These are phyloP conservation scores for Coleophoma eucalyptorum DNA, from an alignment of 2,329 filamentous ascomycete species.

Conservation along the genomic window DNA sequence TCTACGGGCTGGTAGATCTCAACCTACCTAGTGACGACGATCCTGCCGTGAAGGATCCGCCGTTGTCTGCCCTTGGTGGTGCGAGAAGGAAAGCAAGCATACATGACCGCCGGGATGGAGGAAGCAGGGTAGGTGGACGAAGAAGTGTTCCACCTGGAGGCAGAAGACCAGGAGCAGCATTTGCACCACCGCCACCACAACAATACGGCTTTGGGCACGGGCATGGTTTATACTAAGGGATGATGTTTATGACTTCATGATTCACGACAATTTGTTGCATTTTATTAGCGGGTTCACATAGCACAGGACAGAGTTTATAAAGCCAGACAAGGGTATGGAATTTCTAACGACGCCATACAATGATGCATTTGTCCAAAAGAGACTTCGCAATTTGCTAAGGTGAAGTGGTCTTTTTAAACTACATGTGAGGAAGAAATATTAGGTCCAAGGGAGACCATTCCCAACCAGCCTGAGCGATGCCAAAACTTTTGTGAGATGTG, in stretches of 20 bases:
- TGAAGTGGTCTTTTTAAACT: background rate
- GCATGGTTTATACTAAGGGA: background rate
- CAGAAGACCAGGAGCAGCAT: background rate
- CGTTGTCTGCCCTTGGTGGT: constrained; percentile 39
- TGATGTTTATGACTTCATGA: background rate
- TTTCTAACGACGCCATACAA: constrained; percentile 1
- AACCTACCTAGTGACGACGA: constrained; percentile 61
- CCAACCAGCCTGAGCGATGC: background rate
- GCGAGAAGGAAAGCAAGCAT: constrained; percentile 7
- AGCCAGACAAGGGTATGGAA: too few species aligned
- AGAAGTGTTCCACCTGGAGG: background rate
- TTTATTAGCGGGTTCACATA: constrained; percentile 1
- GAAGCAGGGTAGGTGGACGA: background rate
- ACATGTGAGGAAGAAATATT: background rate
- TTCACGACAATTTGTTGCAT: background rate
- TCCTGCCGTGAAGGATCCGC: constrained; percentile 54
- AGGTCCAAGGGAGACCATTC: background rate
- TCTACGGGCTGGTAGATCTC: constrained; percentile 66
- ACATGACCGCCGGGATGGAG: background rate
- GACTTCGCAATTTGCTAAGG: background rate
- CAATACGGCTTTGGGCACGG: background rate
- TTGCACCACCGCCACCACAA: constrained; percentile 1
- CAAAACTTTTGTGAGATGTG: background rate
- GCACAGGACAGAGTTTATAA: background rate
- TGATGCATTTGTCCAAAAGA: constrained; percentile 3